Evolutionary conservation across 2,329 filamentous ascomycete genomes (phyloP).

Genomic region (Cladosporium halotolerans): DNA sequence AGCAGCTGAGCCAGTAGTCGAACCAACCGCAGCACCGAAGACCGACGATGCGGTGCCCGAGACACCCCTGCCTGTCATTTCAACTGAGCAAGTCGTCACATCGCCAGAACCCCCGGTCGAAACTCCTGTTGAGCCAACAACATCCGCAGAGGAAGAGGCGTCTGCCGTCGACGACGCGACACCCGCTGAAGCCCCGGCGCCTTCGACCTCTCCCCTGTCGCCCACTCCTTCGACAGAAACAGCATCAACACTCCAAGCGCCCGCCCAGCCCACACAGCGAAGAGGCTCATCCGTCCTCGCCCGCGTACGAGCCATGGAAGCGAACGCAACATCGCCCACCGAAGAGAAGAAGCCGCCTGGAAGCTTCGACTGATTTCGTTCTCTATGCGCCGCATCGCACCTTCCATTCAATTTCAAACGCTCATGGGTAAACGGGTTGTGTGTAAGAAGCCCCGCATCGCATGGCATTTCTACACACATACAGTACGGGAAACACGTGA

Average conservation of each 20-base stretch:
- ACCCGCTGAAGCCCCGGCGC: background rate
- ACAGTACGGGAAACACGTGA: too few relatives aligned
- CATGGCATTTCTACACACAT: too few relatives aligned
- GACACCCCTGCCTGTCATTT: background rate
- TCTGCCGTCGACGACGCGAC: background rate
- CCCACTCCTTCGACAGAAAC: background rate
- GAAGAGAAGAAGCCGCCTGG: conserved; percentile 8
- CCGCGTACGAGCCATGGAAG: conserved; percentile 18
- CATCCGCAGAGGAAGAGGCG: too few relatives aligned
- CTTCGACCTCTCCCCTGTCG: background rate
- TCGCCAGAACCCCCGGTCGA: background rate
- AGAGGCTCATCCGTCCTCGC: conserved; percentile 17
- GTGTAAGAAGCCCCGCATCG: too few relatives aligned
- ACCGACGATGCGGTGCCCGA: too few relatives aligned
- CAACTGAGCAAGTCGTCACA: background rate
- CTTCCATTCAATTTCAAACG: background rate
- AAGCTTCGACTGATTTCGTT: conserved; percentile 4
- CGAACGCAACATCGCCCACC: background rate
- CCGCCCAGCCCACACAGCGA: conserved; percentile 6
- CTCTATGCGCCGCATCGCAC: too few relatives aligned
- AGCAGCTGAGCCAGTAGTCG: background rate
- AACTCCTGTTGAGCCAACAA: background rate
- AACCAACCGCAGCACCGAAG: background rate
- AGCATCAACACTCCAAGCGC: background rate
- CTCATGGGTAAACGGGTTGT: background rate